phyloP scores from a whole-genome alignment of 805 yeast species.

The Metschnikowia henanensis region DNA sequence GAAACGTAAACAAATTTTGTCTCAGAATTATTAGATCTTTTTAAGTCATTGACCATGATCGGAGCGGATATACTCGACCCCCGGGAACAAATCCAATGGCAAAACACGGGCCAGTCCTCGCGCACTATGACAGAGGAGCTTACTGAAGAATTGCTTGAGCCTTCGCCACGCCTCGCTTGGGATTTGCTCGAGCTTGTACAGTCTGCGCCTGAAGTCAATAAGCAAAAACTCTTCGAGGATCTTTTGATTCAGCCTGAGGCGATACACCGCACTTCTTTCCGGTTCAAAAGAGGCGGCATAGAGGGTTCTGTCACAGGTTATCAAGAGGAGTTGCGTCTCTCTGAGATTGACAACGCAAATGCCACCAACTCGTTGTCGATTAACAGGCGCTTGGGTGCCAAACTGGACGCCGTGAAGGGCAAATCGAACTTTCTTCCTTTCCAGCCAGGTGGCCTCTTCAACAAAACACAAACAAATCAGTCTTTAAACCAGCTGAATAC shows the following conservation, averaged over 20 bases:
- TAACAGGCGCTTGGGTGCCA: conserved; percentile 63
- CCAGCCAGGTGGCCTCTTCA: conserved; percentile 79
- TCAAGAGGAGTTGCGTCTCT: conserved; percentile 50
- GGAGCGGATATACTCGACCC: conserved; percentile 5
- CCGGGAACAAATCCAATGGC: conserved; percentile 4
- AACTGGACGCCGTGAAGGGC: conserved; percentile 65
- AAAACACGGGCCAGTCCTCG: background rate
- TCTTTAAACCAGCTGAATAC: conserved; percentile 13
- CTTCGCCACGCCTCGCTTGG: conserved; percentile 65
- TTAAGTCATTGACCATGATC: too few species aligned
- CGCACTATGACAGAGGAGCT: conserved; percentile 10
- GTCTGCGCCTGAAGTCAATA: conserved; percentile 45
- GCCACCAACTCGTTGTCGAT: conserved; percentile 73
- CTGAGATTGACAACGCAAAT: conserved; percentile 52
- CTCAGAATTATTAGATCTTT: too few species aligned
- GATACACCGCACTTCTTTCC: conserved; percentile 60
- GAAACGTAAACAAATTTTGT: too few species aligned
- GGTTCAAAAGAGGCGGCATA: conserved; percentile 75
- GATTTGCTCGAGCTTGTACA: conserved; percentile 71
- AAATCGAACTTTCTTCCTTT: conserved; percentile 79
- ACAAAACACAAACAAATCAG: conserved; percentile 20
- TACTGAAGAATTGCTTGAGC: conserved; percentile 51
- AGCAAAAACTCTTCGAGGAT: conserved; percentile 39
- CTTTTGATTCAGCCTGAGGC: conserved; percentile 60
- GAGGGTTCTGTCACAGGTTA: conserved; percentile 65